Conservation (phyloP, 2,329 filamentous ascomycete genomes). For the Dothistroma pini region DNA sequence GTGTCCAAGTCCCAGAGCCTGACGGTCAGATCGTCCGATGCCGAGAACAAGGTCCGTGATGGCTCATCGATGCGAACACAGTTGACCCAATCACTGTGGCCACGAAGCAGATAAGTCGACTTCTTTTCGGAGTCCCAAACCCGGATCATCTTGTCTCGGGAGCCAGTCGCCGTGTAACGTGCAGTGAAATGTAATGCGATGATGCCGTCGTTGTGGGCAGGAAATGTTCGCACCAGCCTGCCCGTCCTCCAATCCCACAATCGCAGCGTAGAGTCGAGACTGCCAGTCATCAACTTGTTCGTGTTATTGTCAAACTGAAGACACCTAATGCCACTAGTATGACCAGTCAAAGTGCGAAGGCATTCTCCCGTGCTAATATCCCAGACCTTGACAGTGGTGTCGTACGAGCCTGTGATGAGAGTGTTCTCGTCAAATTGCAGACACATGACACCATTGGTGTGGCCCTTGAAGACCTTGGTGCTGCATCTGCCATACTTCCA, state of each 20-base stretch:
- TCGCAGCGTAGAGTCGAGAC: constrained; percentile 80
- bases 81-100: constrained; percentile 94
- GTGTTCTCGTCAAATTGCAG: constrained; percentile 82
- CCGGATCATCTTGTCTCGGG: constrained; percentile 83
- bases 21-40: constrained; percentile 87
- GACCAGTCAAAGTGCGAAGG: constrained; percentile 77
- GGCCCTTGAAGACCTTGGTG: constrained; percentile 77
- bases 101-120: constrained; percentile 72
- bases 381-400: constrained; percentile 94
- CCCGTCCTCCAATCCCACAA: constrained; percentile 98
- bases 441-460: constrained; percentile 82
- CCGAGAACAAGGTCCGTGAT: constrained; percentile 76
- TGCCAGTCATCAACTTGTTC: constrained; percentile 83
- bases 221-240: constrained; percentile 75
- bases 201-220: constrained; percentile 75
- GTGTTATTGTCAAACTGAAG: constrained; percentile 87
- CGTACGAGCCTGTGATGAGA: constrained; percentile 91
- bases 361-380: constrained; percentile 84
- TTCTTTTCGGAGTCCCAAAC: constrained; percentile 89
- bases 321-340: constrained; percentile 77
- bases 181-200: constrained; percentile 84
- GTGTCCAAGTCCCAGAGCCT: constrained; percentile 92
- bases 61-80: constrained; percentile 78
- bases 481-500: constrained; percentile 94
- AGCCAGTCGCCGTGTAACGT: constrained; percentile 81